phyloP scores from a whole-genome alignment of 2,329 filamentous ascomycete species.

The Sporothrix pallida region DNA sequence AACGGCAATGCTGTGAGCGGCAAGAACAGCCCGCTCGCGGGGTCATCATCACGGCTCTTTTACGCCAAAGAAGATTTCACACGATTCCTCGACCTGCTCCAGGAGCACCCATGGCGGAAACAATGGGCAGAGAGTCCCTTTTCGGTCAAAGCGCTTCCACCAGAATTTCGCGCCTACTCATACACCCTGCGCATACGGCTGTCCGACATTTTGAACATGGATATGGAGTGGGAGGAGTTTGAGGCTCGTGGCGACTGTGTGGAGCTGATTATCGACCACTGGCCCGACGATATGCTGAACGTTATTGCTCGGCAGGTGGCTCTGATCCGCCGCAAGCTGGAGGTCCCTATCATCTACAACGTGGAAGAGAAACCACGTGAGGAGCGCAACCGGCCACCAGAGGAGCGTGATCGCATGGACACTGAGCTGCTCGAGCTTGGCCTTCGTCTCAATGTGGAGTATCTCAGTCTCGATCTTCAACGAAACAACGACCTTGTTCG shows the following conservation, averaged over 20 bases:
- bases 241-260: constrained; percentile 66
- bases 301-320: constrained; percentile 62
- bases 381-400: constrained; percentile 47
- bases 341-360: constrained; percentile 62
- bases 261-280: constrained; percentile 64
- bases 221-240: constrained; percentile 58
- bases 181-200: constrained; percentile 68
- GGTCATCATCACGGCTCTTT: constrained; percentile 64
- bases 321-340: constrained; percentile 61
- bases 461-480: constrained; percentile 66
- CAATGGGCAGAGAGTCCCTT: constrained; percentile 65
- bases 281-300: constrained; percentile 56
- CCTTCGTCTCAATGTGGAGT: constrained; percentile 69
- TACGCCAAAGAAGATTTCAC: constrained; percentile 65
- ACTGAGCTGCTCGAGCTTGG: constrained; percentile 66
- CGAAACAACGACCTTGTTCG: constrained; percentile 56
- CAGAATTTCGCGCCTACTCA: constrained; percentile 63
- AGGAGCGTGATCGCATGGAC: constrained; percentile 55
- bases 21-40: constrained; percentile 39
- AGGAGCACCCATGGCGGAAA: constrained; percentile 57
- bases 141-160: constrained; percentile 63
- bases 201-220: constrained; percentile 59
- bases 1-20: background rate
- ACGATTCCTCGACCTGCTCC: constrained; percentile 63
- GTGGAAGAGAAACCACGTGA: constrained; percentile 58